A percentile compares a stretch with the other conserved stretches of the same genome.
Evolutionary conservation across 129 eudicot species (phyloP).

Genomic region (Solidago caesia): DNA sequence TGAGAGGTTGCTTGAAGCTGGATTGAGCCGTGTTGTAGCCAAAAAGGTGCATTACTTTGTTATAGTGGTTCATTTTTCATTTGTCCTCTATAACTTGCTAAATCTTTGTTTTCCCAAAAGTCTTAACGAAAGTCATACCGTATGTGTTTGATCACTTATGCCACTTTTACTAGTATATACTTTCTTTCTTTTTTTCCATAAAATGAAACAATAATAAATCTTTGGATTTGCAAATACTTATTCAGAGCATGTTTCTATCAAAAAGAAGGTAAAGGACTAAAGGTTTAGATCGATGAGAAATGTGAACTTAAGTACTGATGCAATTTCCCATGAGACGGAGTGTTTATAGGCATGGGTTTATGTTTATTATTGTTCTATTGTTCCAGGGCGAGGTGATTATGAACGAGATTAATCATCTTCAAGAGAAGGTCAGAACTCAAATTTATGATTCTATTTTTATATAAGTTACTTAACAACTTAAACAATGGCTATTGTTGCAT

Average conservation of each 20-base stretch:
- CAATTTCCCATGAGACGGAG: not conserved
- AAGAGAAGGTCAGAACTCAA: slow-evolving; percentile 62
- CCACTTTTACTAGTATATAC: slow-evolving; percentile 12
- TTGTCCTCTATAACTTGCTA: not conserved
- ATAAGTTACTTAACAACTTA: no score
- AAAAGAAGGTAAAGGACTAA: not conserved
- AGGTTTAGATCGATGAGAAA: not conserved
- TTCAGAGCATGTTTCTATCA: not conserved
- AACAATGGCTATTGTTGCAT: not conserved
- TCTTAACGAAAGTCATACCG: not conserved
- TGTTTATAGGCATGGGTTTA: not conserved
- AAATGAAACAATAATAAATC: slow-evolving; percentile 2
- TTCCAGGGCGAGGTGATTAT: slow-evolving; percentile 72
- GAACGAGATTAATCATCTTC: slow-evolving; percentile 64
- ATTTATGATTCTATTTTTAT: no score
- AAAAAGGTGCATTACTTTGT: slow-evolving; percentile 57
- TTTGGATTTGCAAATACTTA: not conserved
- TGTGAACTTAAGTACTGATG: not conserved
- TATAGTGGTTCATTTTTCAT: not conserved
- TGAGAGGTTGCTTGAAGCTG: slow-evolving; percentile 76
- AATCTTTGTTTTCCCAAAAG: not conserved
- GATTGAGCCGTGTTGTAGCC: slow-evolving; percentile 68
- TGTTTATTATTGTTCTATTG: slow-evolving; percentile 1
- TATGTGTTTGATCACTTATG: not conserved
- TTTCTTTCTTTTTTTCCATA: not conserved